Conservation (phyloP, 441 rosid species). For the Cnidoscolus chayamansa region DNA sequence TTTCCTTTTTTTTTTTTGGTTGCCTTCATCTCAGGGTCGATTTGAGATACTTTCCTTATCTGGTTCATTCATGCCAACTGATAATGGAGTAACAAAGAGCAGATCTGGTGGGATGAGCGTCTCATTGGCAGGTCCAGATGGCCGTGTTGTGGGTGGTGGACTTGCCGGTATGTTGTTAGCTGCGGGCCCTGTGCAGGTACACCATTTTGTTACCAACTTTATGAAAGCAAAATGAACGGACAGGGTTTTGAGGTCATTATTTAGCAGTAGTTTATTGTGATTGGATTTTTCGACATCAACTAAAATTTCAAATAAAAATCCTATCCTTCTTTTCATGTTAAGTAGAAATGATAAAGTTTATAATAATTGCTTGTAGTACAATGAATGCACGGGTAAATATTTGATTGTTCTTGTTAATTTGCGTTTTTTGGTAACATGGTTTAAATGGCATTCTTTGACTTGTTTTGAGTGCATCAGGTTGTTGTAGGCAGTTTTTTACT, state of each 20-base stretch:
- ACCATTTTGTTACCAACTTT: slow-evolving; percentile 11
- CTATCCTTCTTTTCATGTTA: not conserved
- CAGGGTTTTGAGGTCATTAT: not conserved
- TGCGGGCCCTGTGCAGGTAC: slow-evolving; percentile 96
- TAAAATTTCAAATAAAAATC: not conserved
- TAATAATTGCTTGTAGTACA: no score
- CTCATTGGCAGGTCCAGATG: slow-evolving; percentile 90
- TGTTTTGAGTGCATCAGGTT: slow-evolving; percentile 49
- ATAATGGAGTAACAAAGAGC: slow-evolving; percentile 69
- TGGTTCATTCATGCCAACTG: slow-evolving; percentile 77
- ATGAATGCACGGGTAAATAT: not conserved
- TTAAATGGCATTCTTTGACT: slow-evolving; percentile 11
- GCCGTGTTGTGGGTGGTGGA: slow-evolving; percentile 93
- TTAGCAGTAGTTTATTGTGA: not conserved
- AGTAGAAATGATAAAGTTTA: not conserved
- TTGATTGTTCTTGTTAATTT: not conserved
- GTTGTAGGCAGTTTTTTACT: slow-evolving; percentile 85
- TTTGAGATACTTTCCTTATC: slow-evolving; percentile 94
- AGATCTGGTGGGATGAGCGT: slow-evolving; percentile 96
- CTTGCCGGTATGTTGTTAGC: slow-evolving; percentile 90
- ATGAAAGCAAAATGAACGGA: not conserved
- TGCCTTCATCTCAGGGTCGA: slow-evolving; percentile 55
- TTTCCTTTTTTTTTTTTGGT: no score
- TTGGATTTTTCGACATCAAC: not conserved
- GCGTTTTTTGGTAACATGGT: not conserved